Evolutionary conservation across 2,329 filamentous ascomycete species (phyloP).

Genomic region (Hymenoscyphus infarciens): DNA sequence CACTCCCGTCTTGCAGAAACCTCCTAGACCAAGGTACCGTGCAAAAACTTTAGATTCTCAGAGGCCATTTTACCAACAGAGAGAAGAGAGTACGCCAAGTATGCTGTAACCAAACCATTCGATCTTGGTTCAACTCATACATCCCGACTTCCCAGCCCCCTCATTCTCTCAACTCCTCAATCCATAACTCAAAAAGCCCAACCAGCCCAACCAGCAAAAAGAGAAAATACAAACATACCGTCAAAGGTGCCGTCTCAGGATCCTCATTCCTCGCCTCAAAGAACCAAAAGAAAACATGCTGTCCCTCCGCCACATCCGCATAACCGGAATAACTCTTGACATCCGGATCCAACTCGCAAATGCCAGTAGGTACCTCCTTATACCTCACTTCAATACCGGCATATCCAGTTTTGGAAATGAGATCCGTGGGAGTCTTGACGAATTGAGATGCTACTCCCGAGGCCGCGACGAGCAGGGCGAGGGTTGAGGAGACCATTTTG

Average conservation of each 20-base stretch:
- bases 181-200: neutral
- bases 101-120: too few relatives aligned
- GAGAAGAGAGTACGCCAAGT: too few relatives aligned
- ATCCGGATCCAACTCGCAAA: slow-evolving; percentile 42
- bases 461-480: neutral
- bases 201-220: neutral
- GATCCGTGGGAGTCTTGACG: slow-evolving; percentile 37
- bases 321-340: slow-evolving; percentile 44
- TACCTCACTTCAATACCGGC: slow-evolving; percentile 43
- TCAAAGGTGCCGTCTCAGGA: slow-evolving; percentile 46
- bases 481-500: neutral
- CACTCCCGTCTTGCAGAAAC: too few relatives aligned
- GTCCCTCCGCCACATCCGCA: slow-evolving; percentile 39
- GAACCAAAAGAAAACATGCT: slow-evolving; percentile 45
- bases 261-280: slow-evolving; percentile 44
- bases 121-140: neutral
- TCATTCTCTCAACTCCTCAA: neutral
- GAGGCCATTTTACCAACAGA: neutral
- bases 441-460: slow-evolving; percentile 31
- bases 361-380: slow-evolving; percentile 45
- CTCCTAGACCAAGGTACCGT: too few relatives aligned
- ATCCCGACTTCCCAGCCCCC: neutral
- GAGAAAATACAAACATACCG: slow-evolving; percentile 33
- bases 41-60: neutral
- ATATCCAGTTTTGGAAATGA: slow-evolving; percentile 37